phyloP scores from a whole-genome alignment of 441 rosid genomes.

The Euphorbia neoarborescens region DNA sequence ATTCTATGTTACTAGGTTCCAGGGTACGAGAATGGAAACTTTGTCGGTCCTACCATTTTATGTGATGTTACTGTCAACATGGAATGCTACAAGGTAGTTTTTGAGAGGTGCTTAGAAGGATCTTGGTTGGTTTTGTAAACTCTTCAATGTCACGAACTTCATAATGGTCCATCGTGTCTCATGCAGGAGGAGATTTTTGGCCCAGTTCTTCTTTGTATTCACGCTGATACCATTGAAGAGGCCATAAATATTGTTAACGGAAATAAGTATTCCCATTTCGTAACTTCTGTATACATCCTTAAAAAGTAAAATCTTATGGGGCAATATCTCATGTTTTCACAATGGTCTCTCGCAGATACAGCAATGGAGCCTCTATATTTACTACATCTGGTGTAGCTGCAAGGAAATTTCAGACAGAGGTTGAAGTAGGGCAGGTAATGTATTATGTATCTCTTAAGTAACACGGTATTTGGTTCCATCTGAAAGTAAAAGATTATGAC shows the following conservation, averaged over 20 bases:
- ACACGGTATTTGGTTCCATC: background rate
- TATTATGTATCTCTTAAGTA: constrained; percentile 1
- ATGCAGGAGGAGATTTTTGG: constrained; percentile 86
- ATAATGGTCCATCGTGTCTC: constrained; percentile 17
- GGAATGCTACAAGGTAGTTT: constrained; percentile 79
- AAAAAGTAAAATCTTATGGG: background rate
- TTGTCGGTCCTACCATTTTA: constrained; percentile 79
- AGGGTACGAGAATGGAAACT: constrained; percentile 78
- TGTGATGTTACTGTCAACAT: constrained; percentile 69
- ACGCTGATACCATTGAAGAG: constrained; percentile 68
- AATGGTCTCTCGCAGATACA: constrained; percentile 35
- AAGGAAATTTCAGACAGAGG: constrained; percentile 75
- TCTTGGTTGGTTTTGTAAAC: constrained; percentile 7
- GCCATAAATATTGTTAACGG: constrained; percentile 65
- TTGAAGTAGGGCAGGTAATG: constrained; percentile 79
- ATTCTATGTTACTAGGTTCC: constrained; percentile 48
- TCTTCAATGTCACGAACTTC: constrained; percentile 6
- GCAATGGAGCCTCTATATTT: constrained; percentile 77
- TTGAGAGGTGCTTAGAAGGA: background rate
- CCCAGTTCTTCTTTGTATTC: constrained; percentile 88
- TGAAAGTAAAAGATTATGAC: constrained; percentile 7
- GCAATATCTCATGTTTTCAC: background rate
- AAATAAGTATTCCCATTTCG: constrained; percentile 49
- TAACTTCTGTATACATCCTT: background rate
- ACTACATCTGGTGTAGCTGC: constrained; percentile 74